These are phyloP conservation scores for Theileria parva DNA, from an alignment of 169 alveolate genomes.

Conservation along the genomic window DNA sequence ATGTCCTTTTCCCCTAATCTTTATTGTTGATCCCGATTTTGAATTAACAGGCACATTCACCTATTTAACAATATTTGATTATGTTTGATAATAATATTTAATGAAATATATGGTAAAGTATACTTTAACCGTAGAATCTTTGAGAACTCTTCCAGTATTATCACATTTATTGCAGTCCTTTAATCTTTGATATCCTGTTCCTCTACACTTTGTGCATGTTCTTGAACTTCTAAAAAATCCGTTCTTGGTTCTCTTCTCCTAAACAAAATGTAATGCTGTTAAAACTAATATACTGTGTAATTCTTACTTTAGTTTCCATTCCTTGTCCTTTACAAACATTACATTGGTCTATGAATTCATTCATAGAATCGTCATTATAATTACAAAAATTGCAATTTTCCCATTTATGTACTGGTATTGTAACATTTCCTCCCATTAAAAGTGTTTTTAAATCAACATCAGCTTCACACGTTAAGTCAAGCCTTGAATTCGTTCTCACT, in stretches of 20 bases:
- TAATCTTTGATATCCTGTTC: constrained; percentile 37
- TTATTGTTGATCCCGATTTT: constrained; percentile 32
- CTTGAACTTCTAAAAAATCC: constrained; percentile 55
- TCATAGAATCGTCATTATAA: constrained; percentile 3
- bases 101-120: background rate
- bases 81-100: background rate
- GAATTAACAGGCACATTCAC: constrained; percentile 40
- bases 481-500: background rate
- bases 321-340: constrained; percentile 48
- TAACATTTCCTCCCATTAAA: constrained; percentile 45
- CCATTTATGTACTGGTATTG: constrained; percentile 28
- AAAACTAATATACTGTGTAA: background rate
- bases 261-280: background rate
- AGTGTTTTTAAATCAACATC: constrained; percentile 22
- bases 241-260: constrained; percentile 51
- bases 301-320: constrained; percentile 24
- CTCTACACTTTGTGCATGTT: constrained; percentile 40
- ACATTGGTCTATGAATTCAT: constrained; percentile 27
- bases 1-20: constrained; percentile 46
- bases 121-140: constrained; percentile 10
- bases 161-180: constrained; percentile 41
- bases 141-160: constrained; percentile 49
- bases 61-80: background rate
- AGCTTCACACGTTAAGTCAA: constrained; percentile 24
- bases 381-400: constrained; percentile 38